phyloP scores from a whole-genome alignment of 202 grass and related monocot genomes.

The Hordeum pubiflorum region DNA sequence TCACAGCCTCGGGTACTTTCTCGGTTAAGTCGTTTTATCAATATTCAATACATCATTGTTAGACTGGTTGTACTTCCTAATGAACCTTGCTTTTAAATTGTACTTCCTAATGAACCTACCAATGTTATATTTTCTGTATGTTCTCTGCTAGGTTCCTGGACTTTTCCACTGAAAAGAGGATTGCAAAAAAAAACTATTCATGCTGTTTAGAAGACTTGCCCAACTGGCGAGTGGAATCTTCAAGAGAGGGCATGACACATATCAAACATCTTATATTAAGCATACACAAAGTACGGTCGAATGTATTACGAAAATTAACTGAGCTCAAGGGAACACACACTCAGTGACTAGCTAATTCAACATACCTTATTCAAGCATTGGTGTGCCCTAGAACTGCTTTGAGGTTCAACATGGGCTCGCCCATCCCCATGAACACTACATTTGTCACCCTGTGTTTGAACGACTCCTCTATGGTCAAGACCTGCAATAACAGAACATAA shows the following conservation, averaged over 20 bases:
- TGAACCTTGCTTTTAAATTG: too few relatives aligned
- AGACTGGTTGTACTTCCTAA: too few relatives aligned
- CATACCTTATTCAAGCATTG: conserved; percentile 77
- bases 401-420: conserved; percentile 91
- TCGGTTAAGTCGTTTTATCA: too few relatives aligned
- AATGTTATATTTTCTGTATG: too few relatives aligned
- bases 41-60: too few relatives aligned
- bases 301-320: neutral
- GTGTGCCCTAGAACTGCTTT: conserved; percentile 86
- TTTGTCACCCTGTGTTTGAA: conserved; percentile 92
- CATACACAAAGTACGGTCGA: neutral
- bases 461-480: conserved; percentile 69
- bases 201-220: too few relatives aligned
- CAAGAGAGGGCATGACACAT: neutral
- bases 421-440: conserved; percentile 99
- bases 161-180: too few relatives aligned
- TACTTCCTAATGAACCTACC: too few relatives aligned
- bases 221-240: too few relatives aligned
- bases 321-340: neutral
- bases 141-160: too few relatives aligned
- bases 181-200: too few relatives aligned
- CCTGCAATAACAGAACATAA: conserved; percentile 30
- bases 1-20: too few relatives aligned
- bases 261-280: neutral
- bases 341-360: neutral